Base-by-base conservation (phyloP, 1,284 basidiomycete species). In the Phylloporus gajari region DNA sequence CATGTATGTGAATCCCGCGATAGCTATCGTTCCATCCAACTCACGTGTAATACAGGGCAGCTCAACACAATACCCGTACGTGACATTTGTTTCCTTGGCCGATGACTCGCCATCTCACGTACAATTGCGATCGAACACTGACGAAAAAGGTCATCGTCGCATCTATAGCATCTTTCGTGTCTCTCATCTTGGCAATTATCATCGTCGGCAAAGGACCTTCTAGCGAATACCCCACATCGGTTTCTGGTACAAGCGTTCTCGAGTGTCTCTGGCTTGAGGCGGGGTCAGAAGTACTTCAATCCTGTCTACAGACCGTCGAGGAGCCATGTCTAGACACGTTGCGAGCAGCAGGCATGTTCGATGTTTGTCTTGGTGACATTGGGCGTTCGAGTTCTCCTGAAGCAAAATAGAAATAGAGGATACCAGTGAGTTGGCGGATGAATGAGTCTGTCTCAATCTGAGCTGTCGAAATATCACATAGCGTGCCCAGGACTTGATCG, bases 131-230 rank as follows among this genome's bases (percentile, higher is more conserved):
- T n/a, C n/a, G n/a, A n/a, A n/a, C n/a, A n/a, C n/a, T n/a, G n/a
- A n/a, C n/a, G n/a, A n/a, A n/a, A 59, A 40, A 61, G 67, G 19
- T 68, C 32, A 1, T 38, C 13, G 5, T 68, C 3, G 59, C 67
- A 5, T 61, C 32, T 5, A 27, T n/a, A n/a, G 67, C 67, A 1
- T 68, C 67, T 15, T 23, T 68, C 25, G 4, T 46, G 13, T 30
- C 67, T 7, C 67, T 68, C 44, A 23, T 27, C 32, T 25, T 68
- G 32, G 42, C 59, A 3, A 27, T 40, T 15, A 8, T 38, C 56
- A 35, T 67, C 66, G 38, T 65, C n/a, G 44, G 62, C 21, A 64
- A 32, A 46, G 44, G 62, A 25, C 30, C 62, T 9, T 25, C 62
- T 15, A 42, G n/a, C 7, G 61, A 42, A n/a, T 12, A n/a, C 61